Evolutionary conservation across 2,329 filamentous ascomycete species (phyloP).

Genomic region (Botrytis medusae): DNA sequence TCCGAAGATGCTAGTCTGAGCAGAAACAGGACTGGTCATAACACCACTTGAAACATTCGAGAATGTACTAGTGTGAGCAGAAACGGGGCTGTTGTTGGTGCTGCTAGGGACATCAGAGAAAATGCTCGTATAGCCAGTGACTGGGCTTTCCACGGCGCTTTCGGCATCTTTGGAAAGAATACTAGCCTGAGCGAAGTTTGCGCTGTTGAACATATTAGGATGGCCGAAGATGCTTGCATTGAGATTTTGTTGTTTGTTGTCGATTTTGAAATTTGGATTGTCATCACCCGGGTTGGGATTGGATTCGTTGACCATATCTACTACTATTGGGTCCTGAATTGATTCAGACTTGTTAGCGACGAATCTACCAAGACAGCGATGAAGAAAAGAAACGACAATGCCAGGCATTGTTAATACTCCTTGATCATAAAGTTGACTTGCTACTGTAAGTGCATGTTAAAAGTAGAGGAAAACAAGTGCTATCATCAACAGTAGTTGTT

Average conservation of each 20-base stretch:
- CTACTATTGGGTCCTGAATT: background rate
- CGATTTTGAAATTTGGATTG: no score
- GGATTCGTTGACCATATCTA: background rate
- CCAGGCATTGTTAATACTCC: background rate
- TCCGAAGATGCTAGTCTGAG: constrained; percentile 4
- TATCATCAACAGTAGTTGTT: background rate
- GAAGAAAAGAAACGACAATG: background rate
- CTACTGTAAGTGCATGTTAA: background rate
- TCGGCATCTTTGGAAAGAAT: background rate
- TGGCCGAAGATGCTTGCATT: background rate
- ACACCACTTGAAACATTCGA: background rate
- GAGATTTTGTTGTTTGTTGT: background rate
- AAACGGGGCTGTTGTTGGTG: background rate
- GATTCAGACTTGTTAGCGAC: background rate
- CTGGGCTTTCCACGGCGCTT: background rate
- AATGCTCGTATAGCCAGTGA: background rate
- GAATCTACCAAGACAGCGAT: background rate
- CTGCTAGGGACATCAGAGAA: background rate
- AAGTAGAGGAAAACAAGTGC: background rate
- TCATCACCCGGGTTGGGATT: background rate
- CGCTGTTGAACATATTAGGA: constrained; percentile 7
- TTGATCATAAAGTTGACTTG: no score
- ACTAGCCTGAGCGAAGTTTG: constrained; percentile 5
- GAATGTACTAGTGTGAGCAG: background rate
- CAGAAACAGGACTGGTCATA: background rate